A percentile compares a stretch with the other conserved stretches of the same genome.
These are phyloP conservation scores for Quercus agrifolia DNA, from an alignment of 306 rosid species.

Conservation along the genomic window DNA sequence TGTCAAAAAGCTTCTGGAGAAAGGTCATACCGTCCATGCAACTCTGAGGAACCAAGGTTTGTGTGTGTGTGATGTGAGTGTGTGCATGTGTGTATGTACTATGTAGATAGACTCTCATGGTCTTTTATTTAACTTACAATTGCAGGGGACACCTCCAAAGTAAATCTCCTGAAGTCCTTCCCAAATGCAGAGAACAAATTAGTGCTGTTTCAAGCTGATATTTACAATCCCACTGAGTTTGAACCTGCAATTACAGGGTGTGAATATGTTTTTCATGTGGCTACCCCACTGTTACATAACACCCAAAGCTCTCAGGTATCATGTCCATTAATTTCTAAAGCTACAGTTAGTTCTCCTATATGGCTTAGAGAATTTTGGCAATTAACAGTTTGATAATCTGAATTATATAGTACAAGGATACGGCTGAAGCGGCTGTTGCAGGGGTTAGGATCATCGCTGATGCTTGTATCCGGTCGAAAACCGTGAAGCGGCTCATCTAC, in stretches of 20 bases:
- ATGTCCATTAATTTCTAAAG: neutral
- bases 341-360: neutral
- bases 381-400: neutral
- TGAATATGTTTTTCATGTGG: constrained; percentile 49
- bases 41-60: constrained; percentile 49
- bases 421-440: constrained; percentile 36
- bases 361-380: neutral
- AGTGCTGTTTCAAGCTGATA: constrained; percentile 41
- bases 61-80: too few relatives aligned
- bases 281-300: constrained; percentile 32
- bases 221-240: constrained; percentile 31
- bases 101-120: too few relatives aligned
- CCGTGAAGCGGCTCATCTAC: constrained; percentile 50
- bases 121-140: neutral
- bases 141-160: constrained; percentile 44
- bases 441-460: constrained; percentile 27
- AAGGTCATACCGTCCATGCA: constrained; percentile 47
- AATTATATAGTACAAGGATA: constrained; percentile 27
- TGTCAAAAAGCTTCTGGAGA: constrained; percentile 32
- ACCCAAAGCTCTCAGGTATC: constrained; percentile 32
- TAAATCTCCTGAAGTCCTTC: constrained; percentile 29
- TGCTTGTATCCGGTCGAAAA: constrained; percentile 29
- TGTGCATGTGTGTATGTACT: too few relatives aligned
- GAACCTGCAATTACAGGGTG: constrained; percentile 42
- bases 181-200: constrained; percentile 30